Conservation (phyloP, 208 protist species). For the Trypanosoma theileri region DNA sequence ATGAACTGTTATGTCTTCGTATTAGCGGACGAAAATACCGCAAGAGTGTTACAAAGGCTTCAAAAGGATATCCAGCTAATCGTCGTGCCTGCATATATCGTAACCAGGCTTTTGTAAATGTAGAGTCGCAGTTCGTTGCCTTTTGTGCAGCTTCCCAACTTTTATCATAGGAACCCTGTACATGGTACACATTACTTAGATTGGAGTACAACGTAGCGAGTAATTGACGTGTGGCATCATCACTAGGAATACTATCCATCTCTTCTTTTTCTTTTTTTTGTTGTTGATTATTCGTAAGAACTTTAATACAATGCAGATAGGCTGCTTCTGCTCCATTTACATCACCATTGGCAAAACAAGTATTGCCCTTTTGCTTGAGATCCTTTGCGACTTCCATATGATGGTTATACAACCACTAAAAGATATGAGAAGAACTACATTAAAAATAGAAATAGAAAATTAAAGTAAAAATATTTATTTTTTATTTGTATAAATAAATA, state of each 20-base stretch:
- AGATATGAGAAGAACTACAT: constrained; percentile 5
- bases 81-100: constrained; percentile 66
- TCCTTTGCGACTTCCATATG: constrained; percentile 28
- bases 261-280: not conserved
- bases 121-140: constrained; percentile 41
- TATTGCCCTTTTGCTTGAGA: constrained; percentile 64
- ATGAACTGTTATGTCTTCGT: constrained; percentile 19
- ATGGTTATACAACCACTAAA: constrained; percentile 8
- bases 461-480: constrained; percentile 1
- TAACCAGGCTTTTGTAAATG: constrained; percentile 59
- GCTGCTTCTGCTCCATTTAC: constrained; percentile 32
- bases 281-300: not conserved
- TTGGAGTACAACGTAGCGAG: constrained; percentile 69
- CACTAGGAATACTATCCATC: no score
- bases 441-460: constrained; percentile 3
- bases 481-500: constrained; percentile 5
- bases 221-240: constrained; percentile 22
- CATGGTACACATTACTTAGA: constrained; percentile 59
- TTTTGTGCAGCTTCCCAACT: constrained; percentile 46
- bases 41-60: constrained; percentile 68
- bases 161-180: constrained; percentile 24
- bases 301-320: constrained; percentile 41
- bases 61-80: constrained; percentile 62
- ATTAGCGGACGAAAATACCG: constrained; percentile 62
- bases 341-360: constrained; percentile 41